These are phyloP conservation scores for Infundibulicybe gibba DNA, from an alignment of 768 basidiomycete species.

Conservation along the genomic window DNA sequence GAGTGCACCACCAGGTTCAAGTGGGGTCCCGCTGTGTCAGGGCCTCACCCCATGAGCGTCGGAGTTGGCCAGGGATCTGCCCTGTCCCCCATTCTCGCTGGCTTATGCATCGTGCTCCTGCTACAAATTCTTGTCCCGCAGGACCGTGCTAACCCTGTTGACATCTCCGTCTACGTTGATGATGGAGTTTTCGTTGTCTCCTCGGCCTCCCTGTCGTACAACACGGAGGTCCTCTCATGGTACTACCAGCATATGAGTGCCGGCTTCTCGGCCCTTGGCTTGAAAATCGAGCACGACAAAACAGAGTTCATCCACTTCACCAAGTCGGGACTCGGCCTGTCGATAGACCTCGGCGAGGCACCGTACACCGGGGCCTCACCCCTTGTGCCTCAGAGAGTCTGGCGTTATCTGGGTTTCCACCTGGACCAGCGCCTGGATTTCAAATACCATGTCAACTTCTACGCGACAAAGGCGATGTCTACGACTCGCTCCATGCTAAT, in stretches of 20 bases:
- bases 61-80: constrained; percentile 3
- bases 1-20: background rate
- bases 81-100: background rate
- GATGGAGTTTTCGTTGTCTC: background rate
- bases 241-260: background rate
- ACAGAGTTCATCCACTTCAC: background rate
- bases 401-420: background rate
- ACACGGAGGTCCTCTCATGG: background rate
- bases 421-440: background rate
- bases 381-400: background rate
- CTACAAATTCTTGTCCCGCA: background rate
- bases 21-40: background rate
- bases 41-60: background rate
- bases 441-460: background rate
- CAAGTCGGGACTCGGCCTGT: background rate
- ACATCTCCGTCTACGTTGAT: background rate
- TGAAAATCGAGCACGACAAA: background rate
- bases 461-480: background rate
- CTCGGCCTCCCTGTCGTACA: background rate
- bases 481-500: background rate
- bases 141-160: background rate
- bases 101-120: background rate
- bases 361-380: background rate
- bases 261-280: background rate
- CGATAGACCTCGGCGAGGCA: background rate